Base-by-base conservation (phyloP, 805 yeast genomes). In the Candida multigemmis region DNA sequence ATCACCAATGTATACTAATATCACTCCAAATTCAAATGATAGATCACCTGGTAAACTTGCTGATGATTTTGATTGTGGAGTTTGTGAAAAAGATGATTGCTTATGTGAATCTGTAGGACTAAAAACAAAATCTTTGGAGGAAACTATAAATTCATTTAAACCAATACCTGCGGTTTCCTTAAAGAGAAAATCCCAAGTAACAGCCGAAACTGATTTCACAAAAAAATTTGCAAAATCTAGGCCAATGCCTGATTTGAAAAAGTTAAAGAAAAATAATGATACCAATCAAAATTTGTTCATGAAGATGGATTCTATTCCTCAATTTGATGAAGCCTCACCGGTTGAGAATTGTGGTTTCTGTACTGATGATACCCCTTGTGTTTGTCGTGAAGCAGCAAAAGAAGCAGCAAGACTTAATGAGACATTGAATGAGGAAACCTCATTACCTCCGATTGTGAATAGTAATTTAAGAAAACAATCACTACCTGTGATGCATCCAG, bases 301-400 rank as follows among this genome's bases (percentile, higher is more conserved):
- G 18, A 26, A 23, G 13, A 25, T 23, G 19, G 35, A 36, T 2
- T n/a, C n/a, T n/a, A n/a, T n/a, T n/a, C n/a, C n/a, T n/a, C 47
- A 41, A 13, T 59, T 63, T 31, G 56, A 64, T 33, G 71, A 66
- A 26, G 53, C 53, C 20, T 68, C 71, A 2, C 69, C 74, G 5
- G 62, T 65, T 33, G 93, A 82, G 38, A 74, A 80, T 32, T 89
- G 97, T 53, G 97, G 97, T 0, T 87, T 89, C 52, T 89, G 97
- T 46, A 74, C 94, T 0, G 94, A 83, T 39, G 91, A 77, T 39
- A 77, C 94, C 0, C 87, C 94, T 2, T 89, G 97, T 54, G 81
- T 89, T 2, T 89, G 96, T 49, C 72, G 89, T 15, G 96, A 85
- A 40, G 81, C 73, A 11, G 77, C 74, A 3, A 60, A 63, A 38